phyloP scores from a whole-genome alignment of 805 yeast species.

The Pichia cabralensis region DNA sequence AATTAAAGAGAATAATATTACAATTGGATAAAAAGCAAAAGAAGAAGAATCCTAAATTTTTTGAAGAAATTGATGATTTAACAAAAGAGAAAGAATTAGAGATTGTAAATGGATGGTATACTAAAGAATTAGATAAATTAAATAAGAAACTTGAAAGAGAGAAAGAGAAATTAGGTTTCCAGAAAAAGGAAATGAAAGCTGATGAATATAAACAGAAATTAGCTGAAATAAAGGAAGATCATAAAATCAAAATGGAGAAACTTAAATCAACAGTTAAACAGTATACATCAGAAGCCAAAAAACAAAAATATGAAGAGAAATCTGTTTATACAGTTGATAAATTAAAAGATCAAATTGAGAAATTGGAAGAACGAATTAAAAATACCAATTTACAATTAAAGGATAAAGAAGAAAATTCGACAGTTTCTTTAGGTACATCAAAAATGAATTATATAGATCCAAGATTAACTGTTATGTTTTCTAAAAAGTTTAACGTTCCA shows the following conservation, averaged over 20 bases:
- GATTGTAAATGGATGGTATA: conserved; percentile 51
- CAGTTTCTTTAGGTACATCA: conserved; percentile 87
- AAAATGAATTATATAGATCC: conserved; percentile 96
- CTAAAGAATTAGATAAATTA: conserved; percentile 55
- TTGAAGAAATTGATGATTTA: conserved; percentile 58
- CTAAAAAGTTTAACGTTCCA: conserved; percentile 80
- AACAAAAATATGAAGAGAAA: conserved; percentile 50
- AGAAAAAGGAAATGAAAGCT: conserved; percentile 44
- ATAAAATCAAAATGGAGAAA: conserved; percentile 44
- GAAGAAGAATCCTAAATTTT: conserved; percentile 46
- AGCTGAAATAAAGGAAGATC: conserved; percentile 41
- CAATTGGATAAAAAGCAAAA: conserved; percentile 45
- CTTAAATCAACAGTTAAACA: conserved; percentile 41
- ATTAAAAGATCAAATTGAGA: conserved; percentile 58
- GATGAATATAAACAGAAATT: conserved; percentile 43
- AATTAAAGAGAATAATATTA: conserved; percentile 62
- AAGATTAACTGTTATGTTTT: conserved; percentile 77
- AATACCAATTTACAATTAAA: conserved; percentile 66
- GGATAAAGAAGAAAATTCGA: conserved; percentile 90
- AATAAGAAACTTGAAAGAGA: conserved; percentile 63
- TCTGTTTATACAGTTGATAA: conserved; percentile 53
- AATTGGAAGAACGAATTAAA: conserved; percentile 58
- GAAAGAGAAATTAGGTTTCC: conserved; percentile 59
- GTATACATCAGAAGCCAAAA: conserved; percentile 47
- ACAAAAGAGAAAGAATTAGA: conserved; percentile 51